Percentiles rank a stretch among this genome's conserved stretches.
Conservation (phyloP, 495 filamentous ascomycete species). For the Staphylotrichum longicolle region DNA sequence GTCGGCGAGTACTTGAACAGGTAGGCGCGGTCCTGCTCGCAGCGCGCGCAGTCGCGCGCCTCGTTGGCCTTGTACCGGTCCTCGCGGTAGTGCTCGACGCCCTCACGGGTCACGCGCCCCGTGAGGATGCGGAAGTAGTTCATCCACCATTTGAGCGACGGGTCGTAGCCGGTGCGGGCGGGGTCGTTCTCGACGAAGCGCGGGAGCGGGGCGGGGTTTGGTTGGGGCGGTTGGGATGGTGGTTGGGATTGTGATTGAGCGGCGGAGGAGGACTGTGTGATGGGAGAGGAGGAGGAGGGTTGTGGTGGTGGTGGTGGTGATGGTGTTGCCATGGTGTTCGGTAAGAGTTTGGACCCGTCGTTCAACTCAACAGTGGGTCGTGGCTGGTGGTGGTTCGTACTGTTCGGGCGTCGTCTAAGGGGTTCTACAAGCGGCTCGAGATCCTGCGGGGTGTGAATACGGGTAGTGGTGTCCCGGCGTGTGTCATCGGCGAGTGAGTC, state of each 20-base stretch:
- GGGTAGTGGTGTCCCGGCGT: too few species aligned
- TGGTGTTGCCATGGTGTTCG: not conserved
- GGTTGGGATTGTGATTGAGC: slow-evolving; percentile 17
- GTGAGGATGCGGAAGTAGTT: slow-evolving; percentile 78
- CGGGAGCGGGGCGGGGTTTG: slow-evolving; percentile 17
- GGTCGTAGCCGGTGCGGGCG: slow-evolving; percentile 59
- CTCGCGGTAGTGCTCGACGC: slow-evolving; percentile 66
- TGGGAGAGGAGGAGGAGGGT: slow-evolving; percentile 6
- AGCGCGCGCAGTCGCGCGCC: slow-evolving; percentile 67
- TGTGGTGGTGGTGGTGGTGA: slow-evolving; percentile 11
- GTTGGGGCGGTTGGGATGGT: slow-evolving; percentile 3
- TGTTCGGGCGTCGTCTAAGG: too few species aligned
- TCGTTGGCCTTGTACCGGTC: slow-evolving; percentile 66
- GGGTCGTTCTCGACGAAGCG: slow-evolving; percentile 48
- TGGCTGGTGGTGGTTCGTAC: too few species aligned
- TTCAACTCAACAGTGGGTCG: too few species aligned
- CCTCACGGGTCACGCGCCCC: slow-evolving; percentile 65
- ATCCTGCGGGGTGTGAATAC: too few species aligned
- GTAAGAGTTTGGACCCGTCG: too few species aligned
- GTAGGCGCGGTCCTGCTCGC: slow-evolving; percentile 75
- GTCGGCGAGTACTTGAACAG: slow-evolving; percentile 78
- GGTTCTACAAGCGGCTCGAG: not conserved
- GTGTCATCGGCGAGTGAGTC: too few species aligned
- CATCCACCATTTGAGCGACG: slow-evolving; percentile 61
- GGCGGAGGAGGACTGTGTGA: slow-evolving; percentile 17